Evolutionary conservation across 768 basidiomycete genomes (phyloP), one percentile per base, ranked within the genome.

Genomic region (Cystobasidium ongulense): DNA sequence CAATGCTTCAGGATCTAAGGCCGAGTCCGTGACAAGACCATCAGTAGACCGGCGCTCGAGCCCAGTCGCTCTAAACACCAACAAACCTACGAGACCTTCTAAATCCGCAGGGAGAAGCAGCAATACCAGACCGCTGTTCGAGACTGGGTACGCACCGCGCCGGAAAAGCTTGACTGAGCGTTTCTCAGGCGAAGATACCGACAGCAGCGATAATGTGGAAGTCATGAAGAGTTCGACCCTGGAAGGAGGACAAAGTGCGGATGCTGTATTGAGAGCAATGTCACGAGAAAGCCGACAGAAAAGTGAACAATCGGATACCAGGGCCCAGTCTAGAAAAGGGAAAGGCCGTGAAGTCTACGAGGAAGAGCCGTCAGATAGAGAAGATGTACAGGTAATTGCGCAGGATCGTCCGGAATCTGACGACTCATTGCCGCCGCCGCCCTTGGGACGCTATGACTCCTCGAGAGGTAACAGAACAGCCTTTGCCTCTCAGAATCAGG

Each of bases 151-250:
- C 4, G 25, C 11, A 2, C 33, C 21, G 11, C 25, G 57, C 5
- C 25, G 57, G 21, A 59, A 29, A 21, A 59, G 57, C 33, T 35
- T 31, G 23, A 59, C 25, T 59, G 23, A 59, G 25, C 25, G 11
- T 27, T 59, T 59, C 21, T 59, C 57, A 4, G 57, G 29, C 33
- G 11, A 59, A 27, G 57, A 59, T 21, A 59, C 29, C 4, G 57
- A 59, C 5, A 35, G 57, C 57, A 59, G 57, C 33, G 57, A 59
- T 31, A 59, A 59, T 59, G 57, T 59, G 21, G 57, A 29, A 21
- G 57, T 59, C 5, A 59, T 59, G 57, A 59, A 59, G 23, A 59
- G 57, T 27, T 59, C 57, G 4, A 59, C 57, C 11, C 33, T 59
- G 4, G 57, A 59, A 21, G 21, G 29, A 59, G 57, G 57, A 5